A percentile compares a stretch with the other conserved stretches of the same genome.
Conservation (phyloP, 495 filamentous ascomycete species). For the Pseudevernia furfuracea region DNA sequence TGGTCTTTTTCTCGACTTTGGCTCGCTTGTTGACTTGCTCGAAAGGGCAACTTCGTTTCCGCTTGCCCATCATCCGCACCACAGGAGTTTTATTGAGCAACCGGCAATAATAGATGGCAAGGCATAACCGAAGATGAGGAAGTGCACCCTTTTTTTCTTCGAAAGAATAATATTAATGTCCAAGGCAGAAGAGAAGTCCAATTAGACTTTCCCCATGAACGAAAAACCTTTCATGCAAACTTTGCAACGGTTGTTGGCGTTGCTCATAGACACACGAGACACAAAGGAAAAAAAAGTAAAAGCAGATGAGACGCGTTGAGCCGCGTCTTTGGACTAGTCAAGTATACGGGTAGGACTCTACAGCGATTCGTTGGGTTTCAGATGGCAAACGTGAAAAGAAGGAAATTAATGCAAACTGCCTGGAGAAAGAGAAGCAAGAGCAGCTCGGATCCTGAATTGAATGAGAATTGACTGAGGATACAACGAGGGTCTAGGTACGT, state of each 20-base stretch:
- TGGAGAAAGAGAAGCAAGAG: not conserved
- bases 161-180: too few species aligned
- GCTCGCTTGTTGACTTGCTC: not conserved
- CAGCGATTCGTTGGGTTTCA: not conserved
- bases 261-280: not conserved
- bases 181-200: not conserved
- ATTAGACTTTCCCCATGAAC: not conserved
- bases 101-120: not conserved
- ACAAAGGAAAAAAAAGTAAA: not conserved
- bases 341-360: not conserved
- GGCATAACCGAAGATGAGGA: not conserved
- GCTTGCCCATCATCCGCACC: slow-evolving; percentile 14
- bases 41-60: slow-evolving; percentile 9
- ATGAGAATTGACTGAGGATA: not conserved
- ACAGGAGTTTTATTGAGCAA: not conserved
- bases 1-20: not conserved
- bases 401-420: not conserved
- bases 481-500: not conserved
- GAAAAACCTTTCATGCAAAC: not conserved
- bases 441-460: not conserved
- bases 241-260: not conserved
- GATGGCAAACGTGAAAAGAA: not conserved
- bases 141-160: not conserved
- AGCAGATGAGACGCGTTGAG: not conserved
- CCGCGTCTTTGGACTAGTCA: not conserved